A percentile compares a stretch with the other conserved stretches of the same genome.
phyloP scores from a whole-genome alignment of 164 flowering plant genomes.

The Tetracentron sinense region DNA sequence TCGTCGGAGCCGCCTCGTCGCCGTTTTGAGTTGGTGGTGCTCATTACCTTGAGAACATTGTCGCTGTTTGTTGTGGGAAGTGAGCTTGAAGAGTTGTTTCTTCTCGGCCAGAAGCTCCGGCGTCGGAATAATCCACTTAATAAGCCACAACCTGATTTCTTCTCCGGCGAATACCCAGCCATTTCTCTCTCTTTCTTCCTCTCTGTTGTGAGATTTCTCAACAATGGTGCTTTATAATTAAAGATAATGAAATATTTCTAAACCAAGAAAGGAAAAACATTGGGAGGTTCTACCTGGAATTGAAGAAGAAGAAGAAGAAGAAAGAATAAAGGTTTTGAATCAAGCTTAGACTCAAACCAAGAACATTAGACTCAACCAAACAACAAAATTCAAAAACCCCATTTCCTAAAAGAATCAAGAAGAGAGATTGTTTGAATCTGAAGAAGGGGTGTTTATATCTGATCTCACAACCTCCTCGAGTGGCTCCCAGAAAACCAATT shows the following conservation, averaged over 20 bases:
- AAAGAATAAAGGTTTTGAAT: too few relatives aligned
- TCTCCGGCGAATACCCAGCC: constrained; percentile 38
- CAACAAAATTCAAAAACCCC: neutral
- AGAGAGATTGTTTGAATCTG: constrained; percentile 12
- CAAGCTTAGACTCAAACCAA: too few relatives aligned
- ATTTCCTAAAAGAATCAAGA: neutral
- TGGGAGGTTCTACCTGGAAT: neutral
- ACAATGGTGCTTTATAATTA: neutral
- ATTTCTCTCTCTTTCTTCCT: constrained; percentile 11
- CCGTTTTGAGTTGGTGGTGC: constrained; percentile 30
- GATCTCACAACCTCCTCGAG: constrained; percentile 28
- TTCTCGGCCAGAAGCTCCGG: constrained; percentile 40
- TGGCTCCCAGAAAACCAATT: constrained; percentile 23
- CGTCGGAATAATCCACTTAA: constrained; percentile 51
- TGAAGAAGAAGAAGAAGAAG: neutral
- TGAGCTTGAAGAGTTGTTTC: constrained; percentile 43
- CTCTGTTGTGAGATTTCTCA: neutral
- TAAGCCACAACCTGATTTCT: constrained; percentile 63
- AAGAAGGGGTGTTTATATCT: constrained; percentile 19
- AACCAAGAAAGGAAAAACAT: neutral
- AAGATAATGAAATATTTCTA: neutral
- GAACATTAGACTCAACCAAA: too few relatives aligned
- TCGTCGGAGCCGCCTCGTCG: constrained; percentile 41
- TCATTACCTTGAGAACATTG: constrained; percentile 16
- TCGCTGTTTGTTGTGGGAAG: constrained; percentile 22